Evolutionary conservation across 495 filamentous ascomycete genomes (phyloP), one percentile per base, ranked within the genome.

Genomic region (Trichoderma parareesei): DNA sequence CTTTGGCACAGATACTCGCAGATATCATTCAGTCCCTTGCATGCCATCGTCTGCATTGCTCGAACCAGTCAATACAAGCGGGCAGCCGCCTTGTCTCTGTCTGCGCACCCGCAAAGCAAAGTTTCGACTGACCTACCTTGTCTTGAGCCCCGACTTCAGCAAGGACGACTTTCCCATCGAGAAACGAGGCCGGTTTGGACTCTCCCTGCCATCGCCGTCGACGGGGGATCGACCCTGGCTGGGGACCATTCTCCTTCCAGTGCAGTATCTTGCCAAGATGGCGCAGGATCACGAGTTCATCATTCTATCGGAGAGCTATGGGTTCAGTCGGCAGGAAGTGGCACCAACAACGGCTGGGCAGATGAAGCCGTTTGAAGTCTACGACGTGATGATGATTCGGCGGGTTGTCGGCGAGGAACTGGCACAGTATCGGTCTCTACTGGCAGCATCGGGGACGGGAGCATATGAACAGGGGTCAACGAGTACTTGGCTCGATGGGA

Each of bases 261-360:
- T 49, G 16, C 46, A 49, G 16, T 49, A 49, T 49, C 46, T 18
- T 49, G 46, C 46, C 3, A 49, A 49, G 18, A 49, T 49, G 46
- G 16, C 46, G 9, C 46, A 49, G 18, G 46, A 49, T 18, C 46
- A 49, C 8, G 46, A 49, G 46, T 49, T 49, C 46, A 49, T 49
- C 18, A 49, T 49, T 49, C 46, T 49, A 27, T 49, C 46, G 46
- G 46, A 49, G n/a, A 49, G 46, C 46, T 49, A 49, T 49, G 46
- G 46, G 3, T 49, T 49, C 46, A 20, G 20, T 49, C 46, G 16
- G 4, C 46, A 49, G n/a, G 46, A 49, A 16, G 20, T 49, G 46
- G 46, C 46, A 20, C 46, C 46, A 18, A 18, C 8, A 16, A 8
- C n/a, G 2, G 46, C 46, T 6, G 1, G 16, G 4, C 18, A 49